Conservation (phyloP, 768 basidiomycete species). For the Suillus paluster region DNA sequence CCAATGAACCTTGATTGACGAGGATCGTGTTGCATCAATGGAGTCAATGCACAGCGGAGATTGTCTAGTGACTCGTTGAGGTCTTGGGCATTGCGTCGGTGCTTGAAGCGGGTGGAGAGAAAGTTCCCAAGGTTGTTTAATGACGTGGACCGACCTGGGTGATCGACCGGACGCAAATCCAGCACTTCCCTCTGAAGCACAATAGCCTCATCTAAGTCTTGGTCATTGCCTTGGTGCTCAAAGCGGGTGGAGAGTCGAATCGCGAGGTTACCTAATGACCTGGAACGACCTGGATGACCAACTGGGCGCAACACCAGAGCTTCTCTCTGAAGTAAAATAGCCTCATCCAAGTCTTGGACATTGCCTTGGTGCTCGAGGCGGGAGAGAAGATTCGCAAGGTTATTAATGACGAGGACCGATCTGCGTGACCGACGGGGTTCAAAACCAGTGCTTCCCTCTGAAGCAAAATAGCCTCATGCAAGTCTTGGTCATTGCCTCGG, state of each 20-base stretch:
- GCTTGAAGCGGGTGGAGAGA: conserved; percentile 1
- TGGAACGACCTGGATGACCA: conserved; percentile 2
- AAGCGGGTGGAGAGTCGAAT: conserved; percentile 15
- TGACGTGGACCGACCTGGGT: conserved; percentile 13
- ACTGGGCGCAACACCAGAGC: conserved; percentile 1
- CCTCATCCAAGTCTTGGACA: conserved; percentile 19
- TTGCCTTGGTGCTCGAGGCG: conserved; percentile 11
- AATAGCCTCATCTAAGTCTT: conserved; percentile 20
- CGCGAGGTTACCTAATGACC: conserved; percentile 19
- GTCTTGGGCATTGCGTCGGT: neutral
- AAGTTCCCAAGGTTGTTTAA: conserved; percentile 11
- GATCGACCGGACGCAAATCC: conserved; percentile 13
- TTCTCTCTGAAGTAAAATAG: conserved; percentile 11
- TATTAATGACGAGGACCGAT: neutral
- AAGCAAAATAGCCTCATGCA: conserved; percentile 15
- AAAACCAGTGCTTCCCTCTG: neutral
- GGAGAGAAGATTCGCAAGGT: conserved; percentile 22
- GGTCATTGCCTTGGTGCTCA: conserved; percentile 8
- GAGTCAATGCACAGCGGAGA: neutral
- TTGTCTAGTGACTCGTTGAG: neutral
- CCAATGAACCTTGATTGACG: neutral
- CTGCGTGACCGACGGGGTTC: neutral
- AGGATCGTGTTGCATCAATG: neutral
- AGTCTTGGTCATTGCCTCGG: conserved; percentile 11
- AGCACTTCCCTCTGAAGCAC: conserved; percentile 12